These are phyloP conservation scores for Tricholoma flavovirens DNA, from an alignment of 768 basidiomycete species.

Conservation along the genomic window DNA sequence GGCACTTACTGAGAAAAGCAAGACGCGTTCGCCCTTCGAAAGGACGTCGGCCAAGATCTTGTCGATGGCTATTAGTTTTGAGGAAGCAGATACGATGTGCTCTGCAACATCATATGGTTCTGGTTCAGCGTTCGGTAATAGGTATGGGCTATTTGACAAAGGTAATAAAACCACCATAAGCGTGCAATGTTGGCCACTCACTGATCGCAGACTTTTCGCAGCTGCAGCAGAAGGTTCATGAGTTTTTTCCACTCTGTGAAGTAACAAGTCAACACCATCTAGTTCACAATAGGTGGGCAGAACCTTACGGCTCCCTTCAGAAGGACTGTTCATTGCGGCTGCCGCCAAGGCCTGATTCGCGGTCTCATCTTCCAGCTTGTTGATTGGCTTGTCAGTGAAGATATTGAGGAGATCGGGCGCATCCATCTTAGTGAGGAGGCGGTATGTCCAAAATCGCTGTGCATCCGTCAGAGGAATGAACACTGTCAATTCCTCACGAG, in stretches of 20 bases:
- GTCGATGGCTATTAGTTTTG: constrained; percentile 53
- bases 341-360: constrained; percentile 29
- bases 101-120: constrained; percentile 46
- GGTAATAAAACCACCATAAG: constrained; percentile 2
- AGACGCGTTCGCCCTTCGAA: constrained; percentile 54
- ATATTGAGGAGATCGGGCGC: constrained; percentile 42
- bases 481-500: constrained; percentile 50
- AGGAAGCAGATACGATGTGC: constrained; percentile 50
- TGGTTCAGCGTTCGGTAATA: constrained; percentile 44
- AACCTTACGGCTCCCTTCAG: constrained; percentile 22
- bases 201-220: constrained; percentile 70
- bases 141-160: constrained; percentile 39
- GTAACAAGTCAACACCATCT: neutral
- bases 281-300: neutral
- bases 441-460: constrained; percentile 58
- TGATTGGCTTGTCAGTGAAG: constrained; percentile 26
- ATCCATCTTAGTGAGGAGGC: constrained; percentile 49
- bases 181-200: constrained; percentile 19
- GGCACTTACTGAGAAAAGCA: constrained; percentile 59
- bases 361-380: constrained; percentile 18
- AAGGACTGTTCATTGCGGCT: constrained; percentile 28
- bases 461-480: constrained; percentile 54
- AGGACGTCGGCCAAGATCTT: constrained; percentile 51
- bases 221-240: constrained; percentile 68
- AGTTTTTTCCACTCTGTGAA: constrained; percentile 46